Evolutionary conservation across 179 eudicot genomes (phyloP).

Genomic region (Carnegiea gigantea): DNA sequence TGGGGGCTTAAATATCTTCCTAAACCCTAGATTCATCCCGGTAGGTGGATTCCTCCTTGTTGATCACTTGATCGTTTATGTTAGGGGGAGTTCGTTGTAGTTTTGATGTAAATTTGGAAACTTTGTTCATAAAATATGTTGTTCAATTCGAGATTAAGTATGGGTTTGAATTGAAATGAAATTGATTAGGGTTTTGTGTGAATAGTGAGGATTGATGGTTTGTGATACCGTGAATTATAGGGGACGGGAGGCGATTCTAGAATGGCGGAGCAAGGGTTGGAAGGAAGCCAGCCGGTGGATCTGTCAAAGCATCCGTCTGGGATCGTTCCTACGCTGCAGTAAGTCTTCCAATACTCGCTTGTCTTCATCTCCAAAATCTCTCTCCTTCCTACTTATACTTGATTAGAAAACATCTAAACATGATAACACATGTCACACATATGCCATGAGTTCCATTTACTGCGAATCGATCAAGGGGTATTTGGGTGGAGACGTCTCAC

Average conservation of each 20-base stretch:
- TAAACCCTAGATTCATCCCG: neutral
- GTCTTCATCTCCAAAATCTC: neutral
- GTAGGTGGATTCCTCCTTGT: neutral
- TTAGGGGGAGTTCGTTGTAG: neutral
- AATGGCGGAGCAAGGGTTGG: slow-evolving; percentile 69
- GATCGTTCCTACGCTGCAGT: slow-evolving; percentile 83
- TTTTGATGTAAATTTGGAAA: neutral
- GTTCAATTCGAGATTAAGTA: neutral
- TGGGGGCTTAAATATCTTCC: neutral
- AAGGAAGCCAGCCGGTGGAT: slow-evolving; percentile 78
- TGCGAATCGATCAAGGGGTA: too few species aligned
- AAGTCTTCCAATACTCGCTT: slow-evolving; percentile 25
- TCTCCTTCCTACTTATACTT: neutral
- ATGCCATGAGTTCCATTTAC: neutral
- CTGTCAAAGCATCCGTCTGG: slow-evolving; percentile 79
- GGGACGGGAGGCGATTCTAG: neutral
- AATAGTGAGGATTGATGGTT: neutral
- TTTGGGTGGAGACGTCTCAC: too few species aligned
- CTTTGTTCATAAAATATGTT: neutral
- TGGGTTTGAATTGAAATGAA: neutral
- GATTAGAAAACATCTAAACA: neutral
- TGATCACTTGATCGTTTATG: neutral
- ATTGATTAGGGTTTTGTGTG: neutral
- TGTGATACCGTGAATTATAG: neutral
- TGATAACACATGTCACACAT: neutral